These are phyloP conservation scores for Sugiyamaella lignohabitans DNA, from an alignment of 805 yeast species.

Conservation along the genomic window DNA sequence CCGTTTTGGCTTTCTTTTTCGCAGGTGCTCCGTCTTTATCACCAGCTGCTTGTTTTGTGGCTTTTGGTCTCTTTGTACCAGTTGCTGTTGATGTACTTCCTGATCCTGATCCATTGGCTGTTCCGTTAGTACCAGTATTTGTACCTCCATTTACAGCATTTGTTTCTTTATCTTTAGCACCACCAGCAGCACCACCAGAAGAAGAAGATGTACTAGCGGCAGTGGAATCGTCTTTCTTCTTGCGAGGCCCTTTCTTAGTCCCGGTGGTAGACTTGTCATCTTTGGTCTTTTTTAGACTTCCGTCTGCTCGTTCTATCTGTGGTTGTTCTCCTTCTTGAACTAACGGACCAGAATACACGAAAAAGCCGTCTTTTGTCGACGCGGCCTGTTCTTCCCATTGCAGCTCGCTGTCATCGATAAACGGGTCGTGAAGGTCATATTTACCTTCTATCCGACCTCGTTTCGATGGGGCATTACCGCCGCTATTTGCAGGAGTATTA, in stretches of 20 bases:
- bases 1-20: constrained; percentile 7
- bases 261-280: constrained; percentile 7
- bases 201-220: constrained; percentile 10
- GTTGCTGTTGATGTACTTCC: too few relatives aligned
- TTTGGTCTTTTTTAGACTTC: constrained; percentile 32
- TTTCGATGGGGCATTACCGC: constrained; percentile 25
- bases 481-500: background rate
- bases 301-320: constrained; percentile 41
- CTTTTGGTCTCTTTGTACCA: background rate
- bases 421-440: constrained; percentile 90
- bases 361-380: constrained; percentile 90
- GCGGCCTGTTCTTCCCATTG: constrained; percentile 91
- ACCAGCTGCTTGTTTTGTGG: constrained; percentile 6
- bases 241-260: constrained; percentile 1
- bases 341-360: constrained; percentile 89
- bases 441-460: constrained; percentile 76
- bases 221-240: constrained; percentile 3
- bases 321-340: constrained; percentile 37
- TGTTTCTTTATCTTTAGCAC: constrained; percentile 4
- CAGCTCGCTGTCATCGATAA: constrained; percentile 90
- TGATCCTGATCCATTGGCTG: constrained; percentile 1
- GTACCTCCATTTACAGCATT: too few relatives aligned
- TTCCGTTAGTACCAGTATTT: too few relatives aligned
- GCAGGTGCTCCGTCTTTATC: constrained; percentile 7
- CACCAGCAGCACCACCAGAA: constrained; percentile 5